phyloP scores from a whole-genome alignment of 2,329 filamentous ascomycete genomes.

The Escovopsis sp. region DNA sequence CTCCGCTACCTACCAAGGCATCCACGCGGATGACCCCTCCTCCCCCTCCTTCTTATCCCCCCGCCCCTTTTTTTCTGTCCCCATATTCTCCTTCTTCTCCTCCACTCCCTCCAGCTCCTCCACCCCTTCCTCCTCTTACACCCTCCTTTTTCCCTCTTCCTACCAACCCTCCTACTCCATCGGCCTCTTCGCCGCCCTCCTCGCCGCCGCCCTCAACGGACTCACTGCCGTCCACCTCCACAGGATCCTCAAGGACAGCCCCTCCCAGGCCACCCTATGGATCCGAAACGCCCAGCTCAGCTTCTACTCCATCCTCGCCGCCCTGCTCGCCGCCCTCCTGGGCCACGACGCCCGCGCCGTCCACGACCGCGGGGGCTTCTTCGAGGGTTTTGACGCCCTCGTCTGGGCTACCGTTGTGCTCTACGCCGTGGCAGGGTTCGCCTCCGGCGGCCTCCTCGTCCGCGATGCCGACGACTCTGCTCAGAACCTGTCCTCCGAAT shows the following conservation, averaged over 20 bases:
- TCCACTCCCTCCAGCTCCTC: no score
- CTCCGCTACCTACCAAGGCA: constrained; percentile 84
- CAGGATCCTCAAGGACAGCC: constrained; percentile 81
- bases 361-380: constrained; percentile 72
- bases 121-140: no score
- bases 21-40: constrained; percentile 52
- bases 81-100: no score
- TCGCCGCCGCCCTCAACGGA: constrained; percentile 67
- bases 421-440: constrained; percentile 70
- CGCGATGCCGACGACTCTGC: constrained; percentile 52
- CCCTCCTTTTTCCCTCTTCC: no score
- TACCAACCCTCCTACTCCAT: no score
- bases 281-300: constrained; percentile 88
- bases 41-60: no score
- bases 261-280: constrained; percentile 66
- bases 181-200: no score
- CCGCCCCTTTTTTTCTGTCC: no score
- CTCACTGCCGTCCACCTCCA: constrained; percentile 79
- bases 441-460: constrained; percentile 38
- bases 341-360: constrained; percentile 80
- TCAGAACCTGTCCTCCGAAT: constrained; percentile 85
- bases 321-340: constrained; percentile 70
- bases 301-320: constrained; percentile 85
- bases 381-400: constrained; percentile 83
- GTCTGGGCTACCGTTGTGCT: constrained; percentile 76